Base-by-base conservation (phyloP, 805 yeast genomes). In the Teunomyces cretensis region DNA sequence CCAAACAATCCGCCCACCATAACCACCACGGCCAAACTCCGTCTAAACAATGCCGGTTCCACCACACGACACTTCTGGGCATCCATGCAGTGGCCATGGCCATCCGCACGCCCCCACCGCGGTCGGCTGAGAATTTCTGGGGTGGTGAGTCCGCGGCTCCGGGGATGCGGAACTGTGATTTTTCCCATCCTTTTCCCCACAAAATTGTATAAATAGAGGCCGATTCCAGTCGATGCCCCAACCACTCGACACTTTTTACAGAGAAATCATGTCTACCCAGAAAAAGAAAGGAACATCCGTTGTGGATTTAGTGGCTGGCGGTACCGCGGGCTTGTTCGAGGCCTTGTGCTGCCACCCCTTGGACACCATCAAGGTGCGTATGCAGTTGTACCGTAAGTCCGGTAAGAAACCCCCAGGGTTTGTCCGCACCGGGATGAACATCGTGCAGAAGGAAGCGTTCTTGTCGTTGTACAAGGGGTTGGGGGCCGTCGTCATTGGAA, bases 281-380 rank as follows among this genome's bases (percentile, higher is more conserved):
- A 67, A 65, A 48, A 61, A 60, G 38, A 69, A 69, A 44, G 67
- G 68, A 28, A 68, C 62, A 45, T 62, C 73, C 32, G 79, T 82
- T 9, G 76, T 84, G 45, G 90, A 86, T 59, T 75, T 86, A 54
- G 75, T 88, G 40, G 94, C 97, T 28, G 99, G 99, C 57, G 99
- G 99, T 58, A 83, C 92, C 6, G 99, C 99, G 11, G 99, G 99
- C 47, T 75, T 92, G 49, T 88, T 91, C 62, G 99, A 92, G 75
- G 99, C 98, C n/a, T 76, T 94, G 51, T 83, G 92, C 65, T 92
- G 99, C 66, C 99, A 92, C 67, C 98, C 98, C n/a, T 78, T 92
- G 57, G 99, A 92, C 65, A 92, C 99, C 33, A 88, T 92, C 64
- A 92, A 92, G 69, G 99, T 92, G 50, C 82, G 98, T 62, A 92